Conservation (phyloP, 495 filamentous ascomycete genomes). For the Neurospora sp. region DNA sequence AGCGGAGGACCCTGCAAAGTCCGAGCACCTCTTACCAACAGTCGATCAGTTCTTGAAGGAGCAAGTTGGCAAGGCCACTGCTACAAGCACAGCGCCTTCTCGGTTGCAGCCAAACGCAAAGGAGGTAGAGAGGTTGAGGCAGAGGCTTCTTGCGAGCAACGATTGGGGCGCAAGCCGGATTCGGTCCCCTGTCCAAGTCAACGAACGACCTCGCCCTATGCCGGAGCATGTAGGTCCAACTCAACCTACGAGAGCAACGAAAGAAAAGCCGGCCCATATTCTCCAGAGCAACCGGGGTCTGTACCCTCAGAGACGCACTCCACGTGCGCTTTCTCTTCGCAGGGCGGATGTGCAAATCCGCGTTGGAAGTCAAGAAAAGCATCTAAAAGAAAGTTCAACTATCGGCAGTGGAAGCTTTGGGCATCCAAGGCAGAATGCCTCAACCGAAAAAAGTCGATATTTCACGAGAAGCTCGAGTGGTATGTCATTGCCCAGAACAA, state of each 20-base stretch:
- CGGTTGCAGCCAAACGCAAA: not conserved
- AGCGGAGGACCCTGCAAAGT: not conserved
- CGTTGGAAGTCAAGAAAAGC: constrained; percentile 29
- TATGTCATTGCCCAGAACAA: not conserved
- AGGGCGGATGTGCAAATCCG: constrained; percentile 20
- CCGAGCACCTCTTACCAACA: constrained; percentile 1
- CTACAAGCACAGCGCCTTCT: not conserved
- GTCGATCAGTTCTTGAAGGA: constrained; percentile 13
- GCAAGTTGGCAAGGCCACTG: not conserved
- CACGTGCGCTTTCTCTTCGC: not conserved
- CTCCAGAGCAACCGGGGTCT: not conserved
- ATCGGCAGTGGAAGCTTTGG: not conserved
- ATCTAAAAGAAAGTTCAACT: constrained; percentile 12
- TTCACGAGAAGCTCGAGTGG: not conserved
- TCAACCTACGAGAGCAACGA: not conserved
- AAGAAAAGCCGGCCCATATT: constrained; percentile 4
- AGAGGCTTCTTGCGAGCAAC: constrained; percentile 11
- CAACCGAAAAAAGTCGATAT: not conserved
- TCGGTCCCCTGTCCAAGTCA: not conserved
- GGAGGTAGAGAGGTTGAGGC: constrained; percentile 9
- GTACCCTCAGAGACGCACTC: not conserved
- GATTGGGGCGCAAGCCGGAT: constrained; percentile 10
- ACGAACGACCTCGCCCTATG: not conserved
- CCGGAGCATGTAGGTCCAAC: not conserved
- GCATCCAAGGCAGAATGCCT: not conserved